Evolutionary conservation across 2,329 filamentous ascomycete species (phyloP), one percentile per base, ranked within the genome.

Genomic region (Magnaporthales sp.): DNA sequence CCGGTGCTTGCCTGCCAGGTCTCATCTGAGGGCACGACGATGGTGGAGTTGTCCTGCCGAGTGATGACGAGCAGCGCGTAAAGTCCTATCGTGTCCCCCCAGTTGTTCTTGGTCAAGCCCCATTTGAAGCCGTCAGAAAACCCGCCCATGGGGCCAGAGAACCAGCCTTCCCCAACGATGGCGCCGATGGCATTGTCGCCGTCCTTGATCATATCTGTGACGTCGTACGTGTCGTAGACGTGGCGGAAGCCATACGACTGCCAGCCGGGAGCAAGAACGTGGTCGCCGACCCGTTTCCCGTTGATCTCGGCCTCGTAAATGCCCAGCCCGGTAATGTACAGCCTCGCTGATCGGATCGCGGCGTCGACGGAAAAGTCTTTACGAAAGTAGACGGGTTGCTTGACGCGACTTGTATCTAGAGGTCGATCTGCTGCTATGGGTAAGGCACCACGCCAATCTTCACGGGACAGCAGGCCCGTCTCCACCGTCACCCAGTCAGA

Each of bases 131-230:
- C 32, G 32, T 11, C 11, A 19, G 1, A 4, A 11, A 38, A 3
- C 2, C 32, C 32, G 2, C 74, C 74, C 6, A 79, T 70, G 8
- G 76, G 72, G 7, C 77, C 77, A 63, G 71, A 69, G 64, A 75
- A 82, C 81, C 80, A 83, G 3, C 81, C 81, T 70, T 81, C 79
- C 7, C 73, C 79, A 32, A 82, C 76, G n/a, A 78, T 75, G 3
- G 78, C 74, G 1, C 71, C 76, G 62, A 82, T 70, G 0, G 72
- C 71, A 19, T 67, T 56, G 9, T 69, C 70, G 2, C 69, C 67
- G 2, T 70, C 70, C 5, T 68, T 63, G 7, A 81, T 64, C 3
- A 78, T 71, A 0, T 69, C 51, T 2, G 73, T 74, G 4, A 82
- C 77, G 70, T 83, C 80, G 67, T 76, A 80, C 0, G 75, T 76